A percentile compares a stretch with the other conserved stretches of the same genome.
Evolutionary conservation across 2,329 filamentous ascomycete species (phyloP).

Genomic region (Nemania serpens): DNA sequence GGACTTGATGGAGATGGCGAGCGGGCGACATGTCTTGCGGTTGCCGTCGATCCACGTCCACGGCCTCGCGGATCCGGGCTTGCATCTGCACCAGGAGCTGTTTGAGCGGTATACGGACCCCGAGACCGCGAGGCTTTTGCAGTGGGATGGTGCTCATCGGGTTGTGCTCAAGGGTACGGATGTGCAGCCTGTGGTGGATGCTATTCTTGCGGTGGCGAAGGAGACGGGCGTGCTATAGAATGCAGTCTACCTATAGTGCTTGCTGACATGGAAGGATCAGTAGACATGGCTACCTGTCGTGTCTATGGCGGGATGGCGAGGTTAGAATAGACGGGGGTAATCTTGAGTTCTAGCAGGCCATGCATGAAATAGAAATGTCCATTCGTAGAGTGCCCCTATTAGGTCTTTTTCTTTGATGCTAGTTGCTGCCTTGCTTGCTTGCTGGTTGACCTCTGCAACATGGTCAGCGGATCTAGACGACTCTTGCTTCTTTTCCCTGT

Average conservation of each 20-base stretch:
- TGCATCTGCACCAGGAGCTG: constrained; percentile 62
- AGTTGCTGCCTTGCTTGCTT: too few species aligned
- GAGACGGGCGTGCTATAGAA: constrained; percentile 45
- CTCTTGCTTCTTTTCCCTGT: too few species aligned
- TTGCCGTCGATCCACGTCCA: constrained; percentile 72
- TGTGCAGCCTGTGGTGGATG: constrained; percentile 60
- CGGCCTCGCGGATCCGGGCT: constrained; percentile 62
- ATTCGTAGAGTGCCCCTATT: background rate
- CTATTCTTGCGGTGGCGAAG: constrained; percentile 57
- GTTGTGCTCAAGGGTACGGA: constrained; percentile 71
- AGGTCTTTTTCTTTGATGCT: too few species aligned
- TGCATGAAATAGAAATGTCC: constrained; percentile 1
- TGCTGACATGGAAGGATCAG: background rate
- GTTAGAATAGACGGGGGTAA: background rate
- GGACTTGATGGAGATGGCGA: constrained; percentile 45
- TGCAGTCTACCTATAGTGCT: background rate
- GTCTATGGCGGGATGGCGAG: background rate
- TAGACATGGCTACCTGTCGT: background rate
- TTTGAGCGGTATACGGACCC: constrained; percentile 63
- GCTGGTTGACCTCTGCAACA: too few species aligned
- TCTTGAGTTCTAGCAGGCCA: background rate
- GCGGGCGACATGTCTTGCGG: constrained; percentile 52
- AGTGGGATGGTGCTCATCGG: constrained; percentile 76
- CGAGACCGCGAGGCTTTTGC: constrained; percentile 60
- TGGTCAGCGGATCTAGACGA: too few species aligned